Conservation (phyloP, 2,329 filamentous ascomycete genomes). For the Rhynchosporium agropyri region DNA sequence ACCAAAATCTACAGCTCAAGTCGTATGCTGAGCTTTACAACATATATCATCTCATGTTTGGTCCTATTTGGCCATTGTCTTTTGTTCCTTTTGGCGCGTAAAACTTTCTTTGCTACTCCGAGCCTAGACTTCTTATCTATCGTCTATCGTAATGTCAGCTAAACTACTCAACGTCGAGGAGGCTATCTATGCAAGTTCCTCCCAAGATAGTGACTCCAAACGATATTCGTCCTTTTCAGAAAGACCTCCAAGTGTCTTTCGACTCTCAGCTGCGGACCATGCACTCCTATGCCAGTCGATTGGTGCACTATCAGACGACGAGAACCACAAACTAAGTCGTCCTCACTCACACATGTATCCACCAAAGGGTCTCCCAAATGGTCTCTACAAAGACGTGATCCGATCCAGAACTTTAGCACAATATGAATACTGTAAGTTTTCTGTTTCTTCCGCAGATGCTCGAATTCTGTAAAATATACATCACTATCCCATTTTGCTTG, state of each 20-base stretch:
- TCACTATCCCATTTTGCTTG: neutral
- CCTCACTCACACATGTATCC: constrained; percentile 28
- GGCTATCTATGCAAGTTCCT: constrained; percentile 5
- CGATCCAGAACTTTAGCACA: constrained; percentile 21
- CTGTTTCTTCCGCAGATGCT: neutral
- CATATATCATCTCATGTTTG: neutral
- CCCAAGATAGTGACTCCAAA: neutral
- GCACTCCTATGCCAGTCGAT: constrained; percentile 13
- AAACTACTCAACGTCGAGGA: constrained; percentile 11
- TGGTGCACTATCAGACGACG: constrained; percentile 13
- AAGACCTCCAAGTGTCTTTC: constrained; percentile 4
- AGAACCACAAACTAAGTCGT: constrained; percentile 20
- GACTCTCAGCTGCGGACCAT: constrained; percentile 18
- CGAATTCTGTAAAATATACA: neutral
- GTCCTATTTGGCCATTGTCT: neutral
- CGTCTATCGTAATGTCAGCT: neutral
- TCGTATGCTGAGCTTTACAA: neutral
- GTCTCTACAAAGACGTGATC: constrained; percentile 34
- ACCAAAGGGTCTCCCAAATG: constrained; percentile 30
- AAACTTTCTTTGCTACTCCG: neutral
- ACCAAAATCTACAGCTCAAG: neutral
- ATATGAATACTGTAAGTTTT: constrained; percentile 26
- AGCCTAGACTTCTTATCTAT: neutral
- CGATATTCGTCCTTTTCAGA: constrained; percentile 2
- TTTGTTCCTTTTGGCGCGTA: neutral